Percentiles rank a stretch among this genome's conserved stretches.
These are phyloP conservation scores for Gastrolobium bilobum DNA, from an alignment of 306 rosid species.

Conservation along the genomic window DNA sequence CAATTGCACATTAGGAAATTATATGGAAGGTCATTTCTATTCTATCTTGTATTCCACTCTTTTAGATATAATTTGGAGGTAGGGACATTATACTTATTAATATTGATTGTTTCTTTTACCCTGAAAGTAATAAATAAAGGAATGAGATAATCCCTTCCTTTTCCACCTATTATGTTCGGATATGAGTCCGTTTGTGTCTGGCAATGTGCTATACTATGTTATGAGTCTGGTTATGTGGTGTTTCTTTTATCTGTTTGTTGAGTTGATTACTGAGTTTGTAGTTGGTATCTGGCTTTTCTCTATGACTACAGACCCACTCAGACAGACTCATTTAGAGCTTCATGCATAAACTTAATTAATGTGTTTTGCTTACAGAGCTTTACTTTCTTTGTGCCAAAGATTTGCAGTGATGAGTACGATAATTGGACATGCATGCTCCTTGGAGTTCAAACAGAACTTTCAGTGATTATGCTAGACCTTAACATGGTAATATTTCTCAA, in stretches of 20 bases:
- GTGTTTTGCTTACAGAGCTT: conserved; percentile 35
- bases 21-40: not conserved
- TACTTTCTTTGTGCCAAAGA: conserved; percentile 58
- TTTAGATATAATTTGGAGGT: not conserved
- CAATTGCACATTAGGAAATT: conserved; percentile 19
- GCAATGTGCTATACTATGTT: not conserved
- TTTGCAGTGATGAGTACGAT: conserved; percentile 86
- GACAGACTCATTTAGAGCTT: conserved; percentile 2
- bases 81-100: not conserved
- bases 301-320: not conserved
- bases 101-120: conserved; percentile 18
- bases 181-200: not conserved
- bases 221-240: not conserved
- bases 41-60: not conserved
- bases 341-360: conserved; percentile 13
- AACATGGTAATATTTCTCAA: conserved; percentile 71
- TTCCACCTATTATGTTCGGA: not conserved
- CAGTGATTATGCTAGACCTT: conserved; percentile 83
- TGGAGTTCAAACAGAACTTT: conserved; percentile 88
- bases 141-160: conserved; percentile 14
- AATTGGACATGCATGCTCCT: conserved; percentile 76
- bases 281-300: conserved; percentile 21
- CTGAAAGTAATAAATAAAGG: conserved; percentile 1
- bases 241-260: conserved; percentile 35
- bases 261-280: conserved; percentile 13